These are phyloP conservation scores for Chrysochromulina parva DNA, from an alignment of 78 protist species.

Conservation along the genomic window DNA sequence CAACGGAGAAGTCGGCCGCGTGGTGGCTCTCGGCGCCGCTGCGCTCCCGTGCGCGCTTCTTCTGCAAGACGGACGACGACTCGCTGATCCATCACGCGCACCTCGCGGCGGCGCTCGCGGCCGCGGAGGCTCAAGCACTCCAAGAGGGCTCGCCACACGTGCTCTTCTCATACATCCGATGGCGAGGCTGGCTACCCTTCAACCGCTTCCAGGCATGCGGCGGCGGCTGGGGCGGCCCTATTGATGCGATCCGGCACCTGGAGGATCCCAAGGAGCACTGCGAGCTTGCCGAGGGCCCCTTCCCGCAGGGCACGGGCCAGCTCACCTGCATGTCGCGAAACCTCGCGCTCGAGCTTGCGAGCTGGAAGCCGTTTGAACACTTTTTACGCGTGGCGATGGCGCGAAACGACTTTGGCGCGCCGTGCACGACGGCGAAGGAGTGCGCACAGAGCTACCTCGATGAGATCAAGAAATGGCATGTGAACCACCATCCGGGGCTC, in stretches of 20 bases:
- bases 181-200: not conserved
- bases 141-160: not conserved
- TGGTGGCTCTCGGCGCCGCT: not conserved
- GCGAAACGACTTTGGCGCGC: not conserved
- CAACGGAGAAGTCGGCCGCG: slow-evolving; percentile 17
- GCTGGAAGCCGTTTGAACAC: not conserved
- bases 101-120: not conserved
- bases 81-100: not conserved
- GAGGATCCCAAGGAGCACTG: not conserved
- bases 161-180: not conserved
- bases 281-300: not conserved
- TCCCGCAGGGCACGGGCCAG: not conserved
- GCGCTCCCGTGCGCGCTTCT: not conserved
- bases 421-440: not conserved
- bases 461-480: no score
- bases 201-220: not conserved
- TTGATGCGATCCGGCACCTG: not conserved
- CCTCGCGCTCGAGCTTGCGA: not conserved
- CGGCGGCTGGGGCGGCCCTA: not conserved
- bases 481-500: not conserved
- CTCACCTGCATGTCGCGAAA: not conserved
- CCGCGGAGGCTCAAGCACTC: not conserved
- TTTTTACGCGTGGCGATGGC: not conserved
- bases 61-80: not conserved
- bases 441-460: no score